Evolutionary conservation across 2,329 filamentous ascomycete species (phyloP).

Genomic region (Diaporthe citri): DNA sequence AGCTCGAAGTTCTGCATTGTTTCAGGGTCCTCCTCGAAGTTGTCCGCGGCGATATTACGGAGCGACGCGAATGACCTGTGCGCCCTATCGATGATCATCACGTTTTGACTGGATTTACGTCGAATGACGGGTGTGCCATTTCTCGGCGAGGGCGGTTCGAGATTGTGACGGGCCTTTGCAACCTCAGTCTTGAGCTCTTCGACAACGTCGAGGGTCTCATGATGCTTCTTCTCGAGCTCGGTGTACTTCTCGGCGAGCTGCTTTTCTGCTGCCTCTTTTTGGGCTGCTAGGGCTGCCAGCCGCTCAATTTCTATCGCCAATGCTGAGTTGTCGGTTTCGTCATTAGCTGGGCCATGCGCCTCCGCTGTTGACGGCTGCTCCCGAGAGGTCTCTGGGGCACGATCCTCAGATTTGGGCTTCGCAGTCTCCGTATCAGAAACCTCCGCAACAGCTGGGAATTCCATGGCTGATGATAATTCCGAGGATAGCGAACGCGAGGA

Average conservation of each 20-base stretch:
- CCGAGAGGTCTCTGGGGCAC: conserved; percentile 22
- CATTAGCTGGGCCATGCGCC: conserved; percentile 46
- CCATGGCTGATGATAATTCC: conserved; percentile 90
- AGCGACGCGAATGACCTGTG: conserved; percentile 92
- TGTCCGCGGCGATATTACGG: conserved; percentile 87
- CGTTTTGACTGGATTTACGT: conserved; percentile 91
- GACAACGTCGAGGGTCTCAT: conserved; percentile 84
- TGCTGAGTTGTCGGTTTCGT: conserved; percentile 58
- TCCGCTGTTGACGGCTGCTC: conserved; percentile 6
- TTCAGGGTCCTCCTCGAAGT: conserved; percentile 85
- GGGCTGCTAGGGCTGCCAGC: conserved; percentile 76
- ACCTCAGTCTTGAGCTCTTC: conserved; percentile 92
- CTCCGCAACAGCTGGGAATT: conserved; percentile 76
- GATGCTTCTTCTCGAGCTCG: conserved; percentile 86
- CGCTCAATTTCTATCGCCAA: conserved; percentile 76
- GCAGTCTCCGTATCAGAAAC: conserved; percentile 71
- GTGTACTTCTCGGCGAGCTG: conserved; percentile 83
- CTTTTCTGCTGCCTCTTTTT: conserved; percentile 82
- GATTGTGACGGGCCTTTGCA: conserved; percentile 77
- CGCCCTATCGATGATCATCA: conserved; percentile 89
- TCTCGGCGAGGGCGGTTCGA: conserved; percentile 71
- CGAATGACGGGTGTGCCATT: conserved; percentile 82
- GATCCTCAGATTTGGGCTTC: conserved; percentile 53
- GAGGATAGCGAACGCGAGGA: conserved; percentile 93
- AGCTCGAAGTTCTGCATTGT: conserved; percentile 92